phyloP scores from a whole-genome alignment of 176 grass and related monocot species.

The Dactylis glomerata region DNA sequence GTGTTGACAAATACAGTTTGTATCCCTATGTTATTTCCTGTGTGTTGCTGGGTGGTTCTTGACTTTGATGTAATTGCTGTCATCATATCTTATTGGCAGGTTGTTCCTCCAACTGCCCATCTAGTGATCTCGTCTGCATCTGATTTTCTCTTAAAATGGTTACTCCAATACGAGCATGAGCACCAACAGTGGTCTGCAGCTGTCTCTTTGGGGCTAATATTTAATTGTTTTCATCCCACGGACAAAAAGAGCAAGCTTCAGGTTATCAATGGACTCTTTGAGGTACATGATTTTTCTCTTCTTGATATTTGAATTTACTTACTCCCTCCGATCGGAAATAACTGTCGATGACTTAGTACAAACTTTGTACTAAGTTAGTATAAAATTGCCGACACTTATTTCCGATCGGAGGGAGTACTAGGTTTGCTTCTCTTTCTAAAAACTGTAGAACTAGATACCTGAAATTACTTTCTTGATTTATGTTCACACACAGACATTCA shows the following conservation, averaged over 20 bases:
- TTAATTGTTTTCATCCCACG: constrained; percentile 74
- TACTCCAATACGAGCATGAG: constrained; percentile 87
- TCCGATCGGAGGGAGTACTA: too few relatives aligned
- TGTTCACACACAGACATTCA: background rate
- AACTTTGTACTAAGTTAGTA: too few relatives aligned
- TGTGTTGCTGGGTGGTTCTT: constrained; percentile 5
- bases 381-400: too few relatives aligned
- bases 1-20: background rate
- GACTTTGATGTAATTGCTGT: constrained; percentile 21
- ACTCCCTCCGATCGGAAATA: too few relatives aligned
- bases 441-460: background rate
- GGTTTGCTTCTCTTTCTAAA: background rate
- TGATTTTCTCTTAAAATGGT: constrained; percentile 86
- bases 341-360: too few relatives aligned
- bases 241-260: constrained; percentile 72
- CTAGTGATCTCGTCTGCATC: constrained; percentile 70
- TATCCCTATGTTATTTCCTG: background rate
- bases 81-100: constrained; percentile 40
- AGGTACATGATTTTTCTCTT: constrained; percentile 53
- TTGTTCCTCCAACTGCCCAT: constrained; percentile 75
- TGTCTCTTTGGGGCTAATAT: constrained; percentile 76
- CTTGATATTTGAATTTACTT: background rate
- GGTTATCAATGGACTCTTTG: constrained; percentile 69
- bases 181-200: constrained; percentile 80
- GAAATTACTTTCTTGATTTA: background rate